These are phyloP conservation scores for Scleroderma bovista DNA, from an alignment of 768 basidiomycete species.

Conservation along the genomic window DNA sequence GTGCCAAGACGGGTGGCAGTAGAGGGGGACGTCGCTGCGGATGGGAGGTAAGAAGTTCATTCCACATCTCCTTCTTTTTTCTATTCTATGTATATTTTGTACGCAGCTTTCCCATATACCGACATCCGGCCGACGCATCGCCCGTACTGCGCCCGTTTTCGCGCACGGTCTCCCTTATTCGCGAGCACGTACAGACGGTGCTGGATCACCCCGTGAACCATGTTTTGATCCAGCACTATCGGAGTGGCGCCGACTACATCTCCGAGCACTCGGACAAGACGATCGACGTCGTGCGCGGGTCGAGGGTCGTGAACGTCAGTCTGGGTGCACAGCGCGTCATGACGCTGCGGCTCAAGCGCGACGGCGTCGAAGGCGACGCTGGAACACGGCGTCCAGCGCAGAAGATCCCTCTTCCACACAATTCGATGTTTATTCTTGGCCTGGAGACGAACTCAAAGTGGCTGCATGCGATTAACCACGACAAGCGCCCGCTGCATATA, in stretches of 20 bases:
- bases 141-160: slow-evolving; percentile 65
- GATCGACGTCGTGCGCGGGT: slow-evolving; percentile 69
- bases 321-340: slow-evolving; percentile 74
- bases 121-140: slow-evolving; percentile 77
- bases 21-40: slow-evolving; percentile 46
- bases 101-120: slow-evolving; percentile 67
- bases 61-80: slow-evolving; percentile 8
- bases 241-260: slow-evolving; percentile 74
- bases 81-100: not conserved
- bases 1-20: slow-evolving; percentile 64
- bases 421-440: slow-evolving; percentile 80
- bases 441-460: slow-evolving; percentile 66
- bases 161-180: slow-evolving; percentile 61
- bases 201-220: slow-evolving; percentile 71
- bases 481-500: slow-evolving; percentile 53
- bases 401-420: slow-evolving; percentile 70
- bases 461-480: slow-evolving; percentile 73
- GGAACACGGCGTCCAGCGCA: slow-evolving; percentile 40
- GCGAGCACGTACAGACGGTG: slow-evolving; percentile 52
- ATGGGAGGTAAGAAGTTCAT: slow-evolving; percentile 39
- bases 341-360: slow-evolving; percentile 66
- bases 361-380: slow-evolving; percentile 22
- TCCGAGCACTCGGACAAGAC: slow-evolving; percentile 88
- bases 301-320: slow-evolving; percentile 76
- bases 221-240: slow-evolving; percentile 78